A percentile compares a stretch with the other conserved stretches of the same genome.
These are phyloP conservation scores for Boletellus sp. DNA, from an alignment of 768 basidiomycete genomes.

Conservation along the genomic window DNA sequence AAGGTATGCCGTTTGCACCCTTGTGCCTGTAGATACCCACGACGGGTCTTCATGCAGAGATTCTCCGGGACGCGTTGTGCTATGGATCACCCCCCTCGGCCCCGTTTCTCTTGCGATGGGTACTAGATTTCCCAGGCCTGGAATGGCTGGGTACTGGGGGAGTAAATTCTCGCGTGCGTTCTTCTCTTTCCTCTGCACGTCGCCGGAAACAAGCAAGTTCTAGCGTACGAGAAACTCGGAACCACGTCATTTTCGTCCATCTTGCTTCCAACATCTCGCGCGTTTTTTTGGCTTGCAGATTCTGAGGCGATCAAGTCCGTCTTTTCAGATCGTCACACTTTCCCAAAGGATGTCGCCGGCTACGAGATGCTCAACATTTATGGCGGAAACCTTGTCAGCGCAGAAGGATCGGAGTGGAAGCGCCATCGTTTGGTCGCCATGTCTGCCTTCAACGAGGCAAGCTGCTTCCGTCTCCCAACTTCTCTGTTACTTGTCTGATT, in stretches of 20 bases:
- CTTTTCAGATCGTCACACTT: slow-evolving; percentile 31
- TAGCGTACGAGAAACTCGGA: slow-evolving; percentile 34
- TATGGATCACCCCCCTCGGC: slow-evolving; percentile 36
- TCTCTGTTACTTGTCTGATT: not conserved
- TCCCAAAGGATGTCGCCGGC: slow-evolving; percentile 38
- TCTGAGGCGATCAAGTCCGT: slow-evolving; percentile 39
- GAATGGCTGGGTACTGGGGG: slow-evolving; percentile 32
- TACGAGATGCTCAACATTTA: slow-evolving; percentile 44
- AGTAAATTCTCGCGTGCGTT: slow-evolving; percentile 37
- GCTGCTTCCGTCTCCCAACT: not conserved
- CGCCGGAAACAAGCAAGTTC: not conserved
- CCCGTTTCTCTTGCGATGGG: slow-evolving; percentile 25
- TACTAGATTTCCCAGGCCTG: slow-evolving; percentile 33
- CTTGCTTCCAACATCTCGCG: slow-evolving; percentile 27
- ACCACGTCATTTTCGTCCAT: slow-evolving; percentile 39
- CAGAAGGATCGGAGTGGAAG: slow-evolving; percentile 46
- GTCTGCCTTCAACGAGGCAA: slow-evolving; percentile 49
- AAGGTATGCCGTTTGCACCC: slow-evolving; percentile 7
- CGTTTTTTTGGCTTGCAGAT: slow-evolving; percentile 42
- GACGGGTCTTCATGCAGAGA: slow-evolving; percentile 5
- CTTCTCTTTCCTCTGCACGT: not conserved
- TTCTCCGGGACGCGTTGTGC: slow-evolving; percentile 14
- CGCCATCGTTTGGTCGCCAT: slow-evolving; percentile 43
- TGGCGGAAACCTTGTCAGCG: slow-evolving; percentile 43
- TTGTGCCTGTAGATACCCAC: not conserved